phyloP scores from a whole-genome alignment of 2,329 filamentous ascomycete species.

The Grosmannia huntii region DNA sequence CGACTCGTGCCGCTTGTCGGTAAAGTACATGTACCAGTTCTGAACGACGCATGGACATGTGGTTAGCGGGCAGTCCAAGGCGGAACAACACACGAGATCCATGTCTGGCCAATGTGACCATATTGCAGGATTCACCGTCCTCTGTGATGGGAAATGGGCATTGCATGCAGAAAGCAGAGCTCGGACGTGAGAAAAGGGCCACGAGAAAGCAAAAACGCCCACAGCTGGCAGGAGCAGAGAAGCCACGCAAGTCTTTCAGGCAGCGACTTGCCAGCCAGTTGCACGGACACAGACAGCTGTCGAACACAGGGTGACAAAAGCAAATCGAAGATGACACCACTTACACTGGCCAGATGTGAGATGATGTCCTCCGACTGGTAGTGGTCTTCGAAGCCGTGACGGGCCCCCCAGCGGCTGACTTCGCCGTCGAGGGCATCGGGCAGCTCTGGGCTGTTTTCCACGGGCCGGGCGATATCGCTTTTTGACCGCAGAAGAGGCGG shows the following conservation, averaged over 20 bases:
- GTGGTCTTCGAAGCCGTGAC: conserved; percentile 88
- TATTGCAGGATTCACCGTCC: too few relatives aligned
- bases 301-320: neutral
- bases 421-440: conserved; percentile 16
- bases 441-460: conserved; percentile 20
- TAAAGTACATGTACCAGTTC: conserved; percentile 99
- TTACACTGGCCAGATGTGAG: conserved; percentile 66
- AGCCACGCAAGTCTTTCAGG: neutral
- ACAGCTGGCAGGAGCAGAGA: too few relatives aligned
- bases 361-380: conserved; percentile 86
- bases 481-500: conserved; percentile 42
- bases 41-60: conserved; percentile 23
- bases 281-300: too few relatives aligned
- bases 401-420: conserved; percentile 36
- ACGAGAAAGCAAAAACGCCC: neutral
- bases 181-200: neutral
- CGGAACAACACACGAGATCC: neutral
- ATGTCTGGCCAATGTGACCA: too few relatives aligned
- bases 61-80: neutral
- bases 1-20: conserved; percentile 93
- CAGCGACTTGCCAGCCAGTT: too few relatives aligned
- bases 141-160: neutral
- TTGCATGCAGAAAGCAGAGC: too few relatives aligned
- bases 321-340: conserved; percentile 18
- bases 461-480: conserved; percentile 37